These are phyloP conservation scores for Candida glucosophila DNA, from an alignment of 1,139 yeast genomes.

Conservation along the genomic window DNA sequence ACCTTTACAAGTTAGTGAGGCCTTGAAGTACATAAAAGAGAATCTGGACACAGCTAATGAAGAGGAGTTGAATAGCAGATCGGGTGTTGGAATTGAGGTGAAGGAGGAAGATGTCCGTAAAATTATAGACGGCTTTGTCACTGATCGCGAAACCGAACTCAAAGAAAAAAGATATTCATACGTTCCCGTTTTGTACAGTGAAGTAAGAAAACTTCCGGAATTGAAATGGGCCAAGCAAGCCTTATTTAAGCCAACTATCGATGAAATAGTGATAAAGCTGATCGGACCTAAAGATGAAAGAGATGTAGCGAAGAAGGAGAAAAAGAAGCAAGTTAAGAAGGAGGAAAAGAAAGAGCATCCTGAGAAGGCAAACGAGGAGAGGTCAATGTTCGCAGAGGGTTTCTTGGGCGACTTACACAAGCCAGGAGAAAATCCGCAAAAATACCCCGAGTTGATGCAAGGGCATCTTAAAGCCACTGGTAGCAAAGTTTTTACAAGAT, in stretches of 20 bases:
- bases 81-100: conserved; percentile 80
- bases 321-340: conserved; percentile 35
- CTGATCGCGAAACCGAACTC: conserved; percentile 48
- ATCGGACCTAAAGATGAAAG: conserved; percentile 96
- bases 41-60: conserved; percentile 32
- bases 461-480: conserved; percentile 70
- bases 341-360: conserved; percentile 11
- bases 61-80: conserved; percentile 43
- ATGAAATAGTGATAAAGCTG: conserved; percentile 56
- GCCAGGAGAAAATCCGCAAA: conserved; percentile 92
- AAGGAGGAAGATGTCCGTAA: conserved; percentile 55
- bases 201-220: conserved; percentile 60
- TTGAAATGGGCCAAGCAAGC: conserved; percentile 92
- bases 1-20: conserved; percentile 71
- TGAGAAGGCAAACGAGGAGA: conserved; percentile 24
- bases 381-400: conserved; percentile 93
- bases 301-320: conserved; percentile 74
- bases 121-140: conserved; percentile 53
- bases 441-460: conserved; percentile 72
- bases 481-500: conserved; percentile 84
- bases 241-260: conserved; percentile 79
- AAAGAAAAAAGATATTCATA: conserved; percentile 65
- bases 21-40: conserved; percentile 57
- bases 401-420: conserved; percentile 92
- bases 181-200: conserved; percentile 70